Conservation (phyloP, 768 basidiomycete species). For the Agrocybe praecox region DNA sequence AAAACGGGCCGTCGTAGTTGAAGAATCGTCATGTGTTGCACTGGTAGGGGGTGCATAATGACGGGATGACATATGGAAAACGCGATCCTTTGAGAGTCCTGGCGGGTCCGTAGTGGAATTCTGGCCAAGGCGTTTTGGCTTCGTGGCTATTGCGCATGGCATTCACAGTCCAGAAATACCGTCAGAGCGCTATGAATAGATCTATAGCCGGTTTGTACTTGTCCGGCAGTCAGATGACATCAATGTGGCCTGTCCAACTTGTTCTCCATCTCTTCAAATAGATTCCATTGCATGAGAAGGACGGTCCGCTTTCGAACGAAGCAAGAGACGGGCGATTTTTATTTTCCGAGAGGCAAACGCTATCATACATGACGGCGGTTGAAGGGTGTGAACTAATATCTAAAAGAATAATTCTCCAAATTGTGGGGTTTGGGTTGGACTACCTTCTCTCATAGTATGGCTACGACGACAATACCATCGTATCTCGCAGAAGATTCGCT, state of each 20-base stretch:
- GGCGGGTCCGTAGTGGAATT: not conserved
- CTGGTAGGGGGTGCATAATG: not conserved
- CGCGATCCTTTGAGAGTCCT: too few relatives aligned
- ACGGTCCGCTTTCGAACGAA: not conserved
- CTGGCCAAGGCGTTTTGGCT: not conserved
- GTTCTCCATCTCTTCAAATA: not conserved
- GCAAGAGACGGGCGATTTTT: too few relatives aligned
- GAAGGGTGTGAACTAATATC: not conserved
- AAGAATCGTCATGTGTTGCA: not conserved
- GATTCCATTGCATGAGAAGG: not conserved
- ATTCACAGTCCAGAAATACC: not conserved
- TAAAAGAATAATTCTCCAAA: not conserved
- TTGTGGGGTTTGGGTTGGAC: too few relatives aligned
- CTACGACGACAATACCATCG: too few relatives aligned
- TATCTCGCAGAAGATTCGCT: not conserved
- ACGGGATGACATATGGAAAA: not conserved
- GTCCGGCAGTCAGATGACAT: not conserved
- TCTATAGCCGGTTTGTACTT: not conserved
- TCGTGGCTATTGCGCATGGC: not conserved
- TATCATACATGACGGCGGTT: not conserved
- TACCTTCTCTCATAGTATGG: too few relatives aligned
- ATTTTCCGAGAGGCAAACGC: too few relatives aligned
- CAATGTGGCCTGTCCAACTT: not conserved
- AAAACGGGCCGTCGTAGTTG: not conserved
- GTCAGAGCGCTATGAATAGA: not conserved